phyloP scores from a whole-genome alignment of 2,329 filamentous ascomycete genomes.

The Ophiocordyceps camponoti-floridani region DNA sequence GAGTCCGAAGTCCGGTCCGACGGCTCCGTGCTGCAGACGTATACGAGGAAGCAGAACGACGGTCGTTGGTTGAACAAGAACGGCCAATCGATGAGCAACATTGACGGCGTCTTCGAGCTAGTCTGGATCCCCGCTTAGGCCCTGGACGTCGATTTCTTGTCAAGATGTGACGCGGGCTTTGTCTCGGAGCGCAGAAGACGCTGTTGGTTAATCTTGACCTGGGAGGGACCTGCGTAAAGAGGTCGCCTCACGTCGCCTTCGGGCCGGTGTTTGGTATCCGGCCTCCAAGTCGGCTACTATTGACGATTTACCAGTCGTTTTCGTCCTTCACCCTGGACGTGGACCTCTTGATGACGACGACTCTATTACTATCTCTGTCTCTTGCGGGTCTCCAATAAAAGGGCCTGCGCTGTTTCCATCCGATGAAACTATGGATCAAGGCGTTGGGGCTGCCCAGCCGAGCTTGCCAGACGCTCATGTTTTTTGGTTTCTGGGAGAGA shows the following conservation, averaged over 20 bases:
- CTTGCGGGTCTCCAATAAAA: not conserved
- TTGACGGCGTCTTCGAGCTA: slow-evolving; percentile 37
- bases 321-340: too few species aligned
- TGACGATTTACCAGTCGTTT: too few species aligned
- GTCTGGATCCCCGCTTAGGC: slow-evolving; percentile 28
- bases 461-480: not conserved
- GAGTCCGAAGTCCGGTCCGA: slow-evolving; percentile 28
- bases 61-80: slow-evolving; percentile 30
- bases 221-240: too few species aligned
- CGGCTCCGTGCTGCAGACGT: slow-evolving; percentile 33
- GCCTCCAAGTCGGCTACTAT: too few species aligned
- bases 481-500: not conserved
- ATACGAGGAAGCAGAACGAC: slow-evolving; percentile 33
- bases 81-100: slow-evolving; percentile 28
- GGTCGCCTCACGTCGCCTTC: too few species aligned
- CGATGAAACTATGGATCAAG: not conserved
- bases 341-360: not conserved
- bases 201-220: too few species aligned
- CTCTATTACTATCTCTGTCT: not conserved
- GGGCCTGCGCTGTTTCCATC: not conserved
- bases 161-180: not conserved
- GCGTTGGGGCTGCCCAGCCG: not conserved
- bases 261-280: too few species aligned
- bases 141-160: not conserved
- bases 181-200: not conserved